Base-by-base conservation (phyloP, 257 asterid species). In the Voacanga thouarsii region DNA sequence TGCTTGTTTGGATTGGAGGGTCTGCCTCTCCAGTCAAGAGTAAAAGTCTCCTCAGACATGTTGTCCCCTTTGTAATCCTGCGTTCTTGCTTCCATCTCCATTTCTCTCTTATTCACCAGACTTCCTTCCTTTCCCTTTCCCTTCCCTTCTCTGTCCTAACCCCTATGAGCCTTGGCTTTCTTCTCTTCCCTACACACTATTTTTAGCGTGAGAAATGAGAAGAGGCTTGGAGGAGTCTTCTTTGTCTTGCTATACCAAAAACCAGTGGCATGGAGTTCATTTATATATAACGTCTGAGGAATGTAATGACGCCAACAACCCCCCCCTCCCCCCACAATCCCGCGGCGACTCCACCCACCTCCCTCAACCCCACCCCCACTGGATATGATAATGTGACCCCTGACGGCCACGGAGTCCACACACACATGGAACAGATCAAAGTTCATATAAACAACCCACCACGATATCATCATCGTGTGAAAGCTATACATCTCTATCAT, bases 21-120 rank as follows among this genome's bases (percentile, higher is more conserved):
- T 71, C 87, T 87, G 78, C 97, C 99, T 84, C 92, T 92, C 97
- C 97, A 95, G 65, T 95, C 99, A 77, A 95, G 88, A 39, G 79
- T 77, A 26, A 47, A 80, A 3, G 12, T 81, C 47, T 80, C 82
- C 70, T 65, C 77, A 66, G 57, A 37, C 77, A 70, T 49, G 51
- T 73, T 81, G 18, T 82, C 85, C 26, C 63, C 84, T 72, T 77
- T 79, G 43, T 71, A 55, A 44, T 55, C 77, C 26, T 59, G 78
- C 77, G 70, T 81, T 69, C 75, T 81, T 75, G 59, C 80, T 82
- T 84, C 94, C 92, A 89, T 87, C 75, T 82, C 75, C 68, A 61
- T 82, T 16, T 9, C 12, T 33, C 9, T 26, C 72, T 39, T 78
- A 28, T 7, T 53, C 9, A 5, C 11, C 21, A 4, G 12, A 2